These are phyloP conservation scores for Guadua angustifolia DNA, from an alignment of 176 grass and related monocot genomes.

Conservation along the genomic window DNA sequence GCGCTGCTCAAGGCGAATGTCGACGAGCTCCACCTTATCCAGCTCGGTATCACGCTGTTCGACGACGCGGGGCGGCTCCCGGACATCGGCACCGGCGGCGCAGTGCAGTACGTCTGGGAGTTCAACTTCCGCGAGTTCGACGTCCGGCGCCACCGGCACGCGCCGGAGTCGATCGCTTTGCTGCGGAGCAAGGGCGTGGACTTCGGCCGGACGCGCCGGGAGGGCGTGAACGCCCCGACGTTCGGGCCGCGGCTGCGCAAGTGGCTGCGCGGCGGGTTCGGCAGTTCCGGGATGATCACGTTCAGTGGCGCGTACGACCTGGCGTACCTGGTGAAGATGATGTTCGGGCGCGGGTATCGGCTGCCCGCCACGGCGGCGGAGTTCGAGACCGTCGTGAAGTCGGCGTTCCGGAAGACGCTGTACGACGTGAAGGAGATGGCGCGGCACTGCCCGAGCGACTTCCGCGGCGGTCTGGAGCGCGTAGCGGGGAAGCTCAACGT, in stretches of 20 bases:
- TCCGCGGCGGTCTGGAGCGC: conserved; percentile 29
- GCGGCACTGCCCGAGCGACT: background rate
- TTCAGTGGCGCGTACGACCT: conserved; percentile 47
- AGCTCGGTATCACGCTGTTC: conserved; percentile 45
- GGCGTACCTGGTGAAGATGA: conserved; percentile 46
- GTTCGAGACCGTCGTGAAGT: conserved; percentile 7
- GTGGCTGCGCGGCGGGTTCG: conserved; percentile 28
- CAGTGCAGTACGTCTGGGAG: conserved; percentile 41
- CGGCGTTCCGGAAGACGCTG: background rate
- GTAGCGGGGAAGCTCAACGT: conserved; percentile 28
- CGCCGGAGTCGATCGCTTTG: conserved; percentile 23
- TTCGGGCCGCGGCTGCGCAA: conserved; percentile 30
- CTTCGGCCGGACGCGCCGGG: background rate
- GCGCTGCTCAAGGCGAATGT: conserved; percentile 28
- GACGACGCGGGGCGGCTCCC: conserved; percentile 11
- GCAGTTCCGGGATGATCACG: conserved; percentile 31
- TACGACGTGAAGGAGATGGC: conserved; percentile 62
- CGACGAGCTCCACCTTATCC: conserved; percentile 42
- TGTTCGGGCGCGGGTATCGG: background rate
- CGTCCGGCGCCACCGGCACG: conserved; percentile 19
- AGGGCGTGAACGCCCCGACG: conserved; percentile 21
- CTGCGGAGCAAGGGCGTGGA: conserved; percentile 38
- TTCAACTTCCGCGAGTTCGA: conserved; percentile 56
- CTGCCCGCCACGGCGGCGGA: conserved; percentile 28
- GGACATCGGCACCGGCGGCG: background rate